Evolutionary conservation across 2,329 filamentous ascomycete genomes (phyloP), one percentile per base, ranked within the genome.

Genomic region (Coniochaeta prunicola): DNA sequence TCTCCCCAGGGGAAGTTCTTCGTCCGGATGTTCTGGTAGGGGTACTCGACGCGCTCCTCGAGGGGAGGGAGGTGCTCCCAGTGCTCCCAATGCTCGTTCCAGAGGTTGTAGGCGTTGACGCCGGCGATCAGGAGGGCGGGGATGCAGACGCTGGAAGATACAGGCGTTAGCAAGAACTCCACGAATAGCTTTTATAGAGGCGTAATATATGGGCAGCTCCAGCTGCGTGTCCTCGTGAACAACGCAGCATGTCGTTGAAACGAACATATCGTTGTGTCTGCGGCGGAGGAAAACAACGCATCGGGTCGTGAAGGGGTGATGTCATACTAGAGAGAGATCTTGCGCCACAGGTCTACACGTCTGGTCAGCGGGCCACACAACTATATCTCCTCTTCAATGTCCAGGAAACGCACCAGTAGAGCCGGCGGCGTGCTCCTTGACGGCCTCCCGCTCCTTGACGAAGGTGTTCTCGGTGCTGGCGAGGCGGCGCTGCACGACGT

Each of bases 81-180:
- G 83, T 99, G 94, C 78, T 96, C 90, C 93, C 93, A 97, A 79
- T 99, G 94, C 80, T 96, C 91, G 70, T 85, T 87, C 91, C 92
- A 99, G 64, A 96, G 86, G 72, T 87, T 86, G 75, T 89, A 96
- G 69, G 92, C 92, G 76, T 99, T 99, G 77, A 87, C 79, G 66
- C 77, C 74, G 61, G 89, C 87, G 65, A 92, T 78, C 66, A 88
- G 77, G 60, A 97, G 80, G 73, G 77, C 80, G 59, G 93, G 92
- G 65, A 89, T 78, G 65, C 90, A 86, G 70, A 81, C 87, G 76
- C 92, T 96, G 72, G 6, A 33, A 17, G 19, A 13, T 17, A 2
- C 6, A 59, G 59, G 26, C 5, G 9, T 19, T 19, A 48, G 21
- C 38, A 21, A 42, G 19, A n/a, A 19, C 4, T 42, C n/a, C 13